These are phyloP conservation scores for Abelmoschus esculentus DNA, from an alignment of 345 rosid genomes.

Conservation along the genomic window DNA sequence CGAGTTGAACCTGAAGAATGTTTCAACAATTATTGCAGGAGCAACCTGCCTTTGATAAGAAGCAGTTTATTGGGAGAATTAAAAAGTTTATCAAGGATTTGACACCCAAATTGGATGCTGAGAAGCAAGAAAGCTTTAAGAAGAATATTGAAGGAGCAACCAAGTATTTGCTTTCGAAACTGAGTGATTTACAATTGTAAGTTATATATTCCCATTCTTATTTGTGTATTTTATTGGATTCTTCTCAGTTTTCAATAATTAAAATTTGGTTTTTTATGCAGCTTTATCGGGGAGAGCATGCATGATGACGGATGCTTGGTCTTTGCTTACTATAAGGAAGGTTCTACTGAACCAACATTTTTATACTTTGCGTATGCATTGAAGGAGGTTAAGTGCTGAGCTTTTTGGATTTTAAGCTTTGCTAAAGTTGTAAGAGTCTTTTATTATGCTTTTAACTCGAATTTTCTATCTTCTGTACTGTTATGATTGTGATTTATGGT, in stretches of 20 bases:
- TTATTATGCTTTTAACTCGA: neutral
- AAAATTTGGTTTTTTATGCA: constrained; percentile 15
- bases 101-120: constrained; percentile 51
- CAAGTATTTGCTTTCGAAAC: constrained; percentile 74
- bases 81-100: constrained; percentile 74
- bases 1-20: neutral
- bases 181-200: constrained; percentile 87
- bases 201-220: constrained; percentile 8
- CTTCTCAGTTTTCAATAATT: neutral
- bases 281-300: constrained; percentile 98
- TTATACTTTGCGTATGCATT: constrained; percentile 72
- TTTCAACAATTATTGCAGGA: constrained; percentile 38
- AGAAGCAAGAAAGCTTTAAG: constrained; percentile 52
- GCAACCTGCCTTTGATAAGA: constrained; percentile 91
- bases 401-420: constrained; percentile 3
- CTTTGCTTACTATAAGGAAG: constrained; percentile 94
- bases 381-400: constrained; percentile 88
- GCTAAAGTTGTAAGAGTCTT: constrained; percentile 19
- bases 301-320: constrained; percentile 61
- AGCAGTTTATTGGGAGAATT: constrained; percentile 53
- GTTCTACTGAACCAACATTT: constrained; percentile 89
- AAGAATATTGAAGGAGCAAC: constrained; percentile 86
- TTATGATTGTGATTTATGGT: neutral
- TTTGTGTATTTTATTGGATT: neutral
- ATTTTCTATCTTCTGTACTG: neutral